Evolutionary conservation across 176 grass and related monocot genomes (phyloP).

Genomic region (Olyra latifolia): DNA sequence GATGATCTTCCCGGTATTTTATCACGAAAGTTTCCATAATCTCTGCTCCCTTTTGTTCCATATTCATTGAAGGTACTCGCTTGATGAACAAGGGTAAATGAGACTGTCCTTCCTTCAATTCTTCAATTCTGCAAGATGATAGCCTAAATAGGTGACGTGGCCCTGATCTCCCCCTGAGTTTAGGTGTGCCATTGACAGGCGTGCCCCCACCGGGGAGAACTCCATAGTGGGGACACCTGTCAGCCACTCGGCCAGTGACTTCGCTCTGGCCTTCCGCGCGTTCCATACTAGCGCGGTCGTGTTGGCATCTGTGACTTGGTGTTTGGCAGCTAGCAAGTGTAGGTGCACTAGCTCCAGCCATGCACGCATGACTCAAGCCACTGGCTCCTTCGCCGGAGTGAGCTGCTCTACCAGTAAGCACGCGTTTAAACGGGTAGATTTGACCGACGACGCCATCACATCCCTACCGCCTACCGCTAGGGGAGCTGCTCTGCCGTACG

Average conservation of each 20-base stretch:
- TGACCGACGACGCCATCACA: too few relatives aligned
- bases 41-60: background rate
- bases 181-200: background rate
- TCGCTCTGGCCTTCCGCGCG: too few relatives aligned
- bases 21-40: background rate
- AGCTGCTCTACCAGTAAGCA: too few relatives aligned
- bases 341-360: background rate
- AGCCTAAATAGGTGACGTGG: too few relatives aligned
- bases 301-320: background rate
- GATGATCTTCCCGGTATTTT: too few relatives aligned
- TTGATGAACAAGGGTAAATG: background rate
- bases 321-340: background rate
- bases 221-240: background rate
- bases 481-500: too few relatives aligned
- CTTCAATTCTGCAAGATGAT: too few relatives aligned
- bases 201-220: background rate
- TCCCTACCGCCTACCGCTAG: too few relatives aligned
- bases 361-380: background rate
- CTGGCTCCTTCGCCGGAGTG: background rate
- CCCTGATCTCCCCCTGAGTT: background rate
- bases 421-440: too few relatives aligned
- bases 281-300: background rate
- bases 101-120: background rate
- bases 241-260: background rate
- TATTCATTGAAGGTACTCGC: background rate